Conservation (phyloP, 352 stramenopile genomes). For the Achlya hypogyna region DNA sequence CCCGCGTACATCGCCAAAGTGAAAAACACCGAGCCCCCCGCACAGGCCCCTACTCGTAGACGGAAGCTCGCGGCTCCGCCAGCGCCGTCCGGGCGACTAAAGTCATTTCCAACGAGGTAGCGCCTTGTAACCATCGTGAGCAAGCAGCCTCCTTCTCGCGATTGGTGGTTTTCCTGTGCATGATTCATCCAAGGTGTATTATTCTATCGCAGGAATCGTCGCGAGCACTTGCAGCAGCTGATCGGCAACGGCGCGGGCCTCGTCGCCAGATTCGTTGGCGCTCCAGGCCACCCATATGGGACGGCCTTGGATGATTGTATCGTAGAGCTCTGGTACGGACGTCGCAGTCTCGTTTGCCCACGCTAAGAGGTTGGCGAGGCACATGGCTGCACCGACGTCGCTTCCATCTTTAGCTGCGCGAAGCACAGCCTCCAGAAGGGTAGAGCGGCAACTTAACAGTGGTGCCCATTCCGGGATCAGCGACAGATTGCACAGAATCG, state of each 20-base stretch:
- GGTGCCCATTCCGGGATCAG: not conserved
- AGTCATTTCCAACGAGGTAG: too few species aligned
- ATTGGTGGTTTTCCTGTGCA: too few species aligned
- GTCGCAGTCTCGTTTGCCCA: not conserved
- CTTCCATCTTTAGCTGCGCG: not conserved
- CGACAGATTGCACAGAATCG: not conserved
- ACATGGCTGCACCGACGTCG: not conserved
- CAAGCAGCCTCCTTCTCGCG: not conserved
- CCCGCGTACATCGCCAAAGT: conserved; percentile 19
- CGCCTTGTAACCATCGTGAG: too few species aligned
- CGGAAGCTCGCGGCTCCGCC: too few species aligned
- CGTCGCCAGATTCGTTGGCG: not conserved
- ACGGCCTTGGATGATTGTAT: not conserved
- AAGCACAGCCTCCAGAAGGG: not conserved
- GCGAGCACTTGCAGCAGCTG: not conserved
- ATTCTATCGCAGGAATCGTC: too few species aligned
- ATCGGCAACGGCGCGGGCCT: not conserved
- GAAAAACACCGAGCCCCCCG: not conserved
- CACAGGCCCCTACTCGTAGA: not conserved
- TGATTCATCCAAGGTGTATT: too few species aligned
- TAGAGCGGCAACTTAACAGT: not conserved
- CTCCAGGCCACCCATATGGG: not conserved
- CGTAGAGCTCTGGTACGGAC: not conserved
- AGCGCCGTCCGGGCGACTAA: too few species aligned
- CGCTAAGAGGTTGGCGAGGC: not conserved